A percentile compares a stretch with the other conserved stretches of the same genome.
Conservation (phyloP, 2,329 filamentous ascomycete genomes). For the Phaeosphaeriaceae sp. region DNA sequence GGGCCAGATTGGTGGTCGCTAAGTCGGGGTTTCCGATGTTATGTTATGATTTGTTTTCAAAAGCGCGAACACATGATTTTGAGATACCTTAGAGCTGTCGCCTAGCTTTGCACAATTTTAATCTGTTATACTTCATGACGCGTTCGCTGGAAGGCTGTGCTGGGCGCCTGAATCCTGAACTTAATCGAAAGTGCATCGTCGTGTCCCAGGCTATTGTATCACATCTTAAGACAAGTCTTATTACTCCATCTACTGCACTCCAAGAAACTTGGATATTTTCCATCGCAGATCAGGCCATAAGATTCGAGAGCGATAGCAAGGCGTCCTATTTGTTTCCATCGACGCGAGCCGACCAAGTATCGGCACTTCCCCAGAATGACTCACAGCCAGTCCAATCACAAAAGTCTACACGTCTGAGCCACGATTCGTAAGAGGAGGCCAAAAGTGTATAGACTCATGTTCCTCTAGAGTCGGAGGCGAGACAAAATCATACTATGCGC, state of each 20-base stretch:
- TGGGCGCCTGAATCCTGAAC: not conserved
- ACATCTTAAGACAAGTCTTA: no score
- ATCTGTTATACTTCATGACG: not conserved
- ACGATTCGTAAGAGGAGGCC: not conserved
- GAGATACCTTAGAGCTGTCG: slow-evolving; percentile 7
- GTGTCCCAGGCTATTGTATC: no score
- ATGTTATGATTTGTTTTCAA: not conserved
- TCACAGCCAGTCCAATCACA: no score
- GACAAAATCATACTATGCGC: not conserved
- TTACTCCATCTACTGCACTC: not conserved
- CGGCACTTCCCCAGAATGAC: no score
- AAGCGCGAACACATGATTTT: not conserved
- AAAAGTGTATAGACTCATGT: no score
- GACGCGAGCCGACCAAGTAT: no score
- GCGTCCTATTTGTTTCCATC: no score
- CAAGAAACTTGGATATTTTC: not conserved
- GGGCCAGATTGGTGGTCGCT: slow-evolving; percentile 58
- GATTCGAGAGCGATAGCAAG: no score
- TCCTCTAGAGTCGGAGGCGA: not conserved
- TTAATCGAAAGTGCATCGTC: no score
- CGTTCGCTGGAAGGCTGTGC: not conserved
- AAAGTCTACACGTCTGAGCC: no score
- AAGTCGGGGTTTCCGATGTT: not conserved
- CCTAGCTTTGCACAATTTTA: not conserved
- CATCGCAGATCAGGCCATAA: no score